Evolutionary conservation across 2,329 filamentous ascomycete genomes (phyloP).

Genomic region (Aspergillus sp.): DNA sequence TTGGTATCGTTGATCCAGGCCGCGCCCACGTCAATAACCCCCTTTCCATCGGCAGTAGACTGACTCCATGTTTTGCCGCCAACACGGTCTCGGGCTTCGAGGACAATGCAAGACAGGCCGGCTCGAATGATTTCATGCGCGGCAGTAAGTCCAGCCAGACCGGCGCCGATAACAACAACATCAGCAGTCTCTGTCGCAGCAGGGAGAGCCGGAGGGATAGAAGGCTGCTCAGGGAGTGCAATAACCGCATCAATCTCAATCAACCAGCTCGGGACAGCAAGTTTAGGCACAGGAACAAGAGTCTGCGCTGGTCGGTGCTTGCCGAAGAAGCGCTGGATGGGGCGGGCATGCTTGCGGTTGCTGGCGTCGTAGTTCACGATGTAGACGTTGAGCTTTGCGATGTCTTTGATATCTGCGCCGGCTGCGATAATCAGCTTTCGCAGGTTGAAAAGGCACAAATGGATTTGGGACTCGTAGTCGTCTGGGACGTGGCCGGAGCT

Average conservation of each 20-base stretch:
- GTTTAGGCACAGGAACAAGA: constrained; percentile 42
- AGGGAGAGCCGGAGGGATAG: not conserved
- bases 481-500: constrained; percentile 32
- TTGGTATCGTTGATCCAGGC: constrained; percentile 62
- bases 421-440: constrained; percentile 37
- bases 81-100: constrained; percentile 46
- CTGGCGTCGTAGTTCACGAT: constrained; percentile 47
- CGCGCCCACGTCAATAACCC: constrained; percentile 53
- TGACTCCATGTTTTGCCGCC: constrained; percentile 43
- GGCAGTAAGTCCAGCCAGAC: constrained; percentile 40
- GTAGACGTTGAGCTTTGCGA: constrained; percentile 45
- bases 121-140: constrained; percentile 31
- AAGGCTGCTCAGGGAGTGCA: not conserved
- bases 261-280: constrained; percentile 41
- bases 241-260: constrained; percentile 47
- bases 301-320: constrained; percentile 46
- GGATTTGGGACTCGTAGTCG: constrained; percentile 46
- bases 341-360: constrained; percentile 38
- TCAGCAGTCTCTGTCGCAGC: not conserved
- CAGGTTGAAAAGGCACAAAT: constrained; percentile 42
- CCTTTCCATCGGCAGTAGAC: constrained; percentile 5
- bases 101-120: constrained; percentile 35
- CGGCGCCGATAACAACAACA: constrained; percentile 42
- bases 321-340: constrained; percentile 30
- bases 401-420: constrained; percentile 37